Evolutionary conservation across 2,329 filamentous ascomycete species (phyloP).

Genomic region (Madurella mycetomatis): DNA sequence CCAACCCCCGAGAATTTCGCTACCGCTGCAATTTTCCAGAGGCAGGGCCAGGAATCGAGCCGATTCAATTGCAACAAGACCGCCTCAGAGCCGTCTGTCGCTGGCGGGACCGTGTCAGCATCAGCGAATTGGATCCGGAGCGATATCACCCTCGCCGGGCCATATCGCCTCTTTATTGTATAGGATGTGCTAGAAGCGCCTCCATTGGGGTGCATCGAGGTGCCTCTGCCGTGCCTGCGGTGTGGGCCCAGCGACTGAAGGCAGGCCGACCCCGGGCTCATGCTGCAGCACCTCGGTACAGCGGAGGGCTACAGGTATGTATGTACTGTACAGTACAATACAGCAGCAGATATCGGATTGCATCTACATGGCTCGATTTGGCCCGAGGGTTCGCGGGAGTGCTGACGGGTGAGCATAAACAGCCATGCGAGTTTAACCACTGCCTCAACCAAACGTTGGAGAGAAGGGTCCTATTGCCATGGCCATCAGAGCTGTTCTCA

Average conservation of each 20-base stretch:
- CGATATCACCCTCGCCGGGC: constrained; percentile 12
- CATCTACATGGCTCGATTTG: not conserved
- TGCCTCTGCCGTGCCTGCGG: not conserved
- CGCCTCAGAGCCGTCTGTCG: not conserved
- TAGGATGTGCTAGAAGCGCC: constrained; percentile 9
- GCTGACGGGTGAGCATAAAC: too few species aligned
- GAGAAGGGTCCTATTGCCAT: not conserved
- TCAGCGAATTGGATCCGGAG: constrained; percentile 2
- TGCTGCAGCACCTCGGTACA: constrained; percentile 7
- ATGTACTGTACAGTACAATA: too few species aligned
- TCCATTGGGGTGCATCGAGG: constrained; percentile 11
- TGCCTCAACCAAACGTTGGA: not conserved
- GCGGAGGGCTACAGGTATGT: not conserved
- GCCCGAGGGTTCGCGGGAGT: not conserved
- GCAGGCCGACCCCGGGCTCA: not conserved
- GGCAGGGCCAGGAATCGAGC: constrained; percentile 14
- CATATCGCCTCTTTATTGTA: constrained; percentile 15
- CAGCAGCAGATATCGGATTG: not conserved
- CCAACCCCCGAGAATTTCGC: constrained; percentile 9
- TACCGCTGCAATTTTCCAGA: constrained; percentile 10
- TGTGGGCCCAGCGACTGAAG: constrained; percentile 1
- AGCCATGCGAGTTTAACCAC: not conserved
- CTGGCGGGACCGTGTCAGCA: not conserved
- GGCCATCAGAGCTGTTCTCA: not conserved
- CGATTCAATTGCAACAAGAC: constrained; percentile 13